Percentiles rank a stretch among this genome's conserved stretches.
phyloP scores from a whole-genome alignment of 345 rosid species.

The thale cress (Arabidopsis thaliana) region DNA sequence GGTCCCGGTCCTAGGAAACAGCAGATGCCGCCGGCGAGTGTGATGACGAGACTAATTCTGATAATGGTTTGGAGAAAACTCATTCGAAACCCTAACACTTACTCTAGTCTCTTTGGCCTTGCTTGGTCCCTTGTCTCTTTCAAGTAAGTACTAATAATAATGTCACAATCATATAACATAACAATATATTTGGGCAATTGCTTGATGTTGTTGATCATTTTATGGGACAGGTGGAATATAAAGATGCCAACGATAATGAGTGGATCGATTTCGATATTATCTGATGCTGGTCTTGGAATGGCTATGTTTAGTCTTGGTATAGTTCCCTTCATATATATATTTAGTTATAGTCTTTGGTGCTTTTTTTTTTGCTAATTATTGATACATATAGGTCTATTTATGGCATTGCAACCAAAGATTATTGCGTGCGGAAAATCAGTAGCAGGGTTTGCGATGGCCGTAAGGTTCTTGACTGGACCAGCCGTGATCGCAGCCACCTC shows the following conservation, averaged over 20 bases:
- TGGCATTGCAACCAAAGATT: conserved; percentile 84
- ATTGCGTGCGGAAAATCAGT: conserved; percentile 85
- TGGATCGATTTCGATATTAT: conserved; percentile 74
- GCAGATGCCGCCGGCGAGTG: conserved; percentile 78
- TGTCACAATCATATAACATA: not conserved
- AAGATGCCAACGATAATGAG: conserved; percentile 71
- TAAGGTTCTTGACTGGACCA: conserved; percentile 80
- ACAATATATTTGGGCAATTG: not conserved
- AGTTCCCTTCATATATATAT: not conserved
- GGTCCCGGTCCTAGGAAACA: conserved; percentile 50
- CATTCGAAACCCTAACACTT: conserved; percentile 77
- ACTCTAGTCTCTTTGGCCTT: conserved; percentile 69
- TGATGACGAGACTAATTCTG: conserved; percentile 71
- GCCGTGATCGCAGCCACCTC: conserved; percentile 90
- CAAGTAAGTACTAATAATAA: conserved; percentile 46
- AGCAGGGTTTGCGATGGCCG: conserved; percentile 83
- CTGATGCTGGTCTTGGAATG: conserved; percentile 88
- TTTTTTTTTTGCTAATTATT: not conserved
- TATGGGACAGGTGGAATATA: conserved; percentile 62
- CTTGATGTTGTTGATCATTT: conserved; percentile 18
- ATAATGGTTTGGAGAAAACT: conserved; percentile 86
- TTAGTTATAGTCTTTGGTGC: not conserved
- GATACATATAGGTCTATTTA: conserved; percentile 62
- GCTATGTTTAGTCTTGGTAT: conserved; percentile 90
- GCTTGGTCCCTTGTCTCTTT: conserved; percentile 73